Evolutionary conservation across 352 stramenopile genomes (phyloP), one percentile per base, ranked within the genome.

Genomic region (Globisporangium irregulare): DNA sequence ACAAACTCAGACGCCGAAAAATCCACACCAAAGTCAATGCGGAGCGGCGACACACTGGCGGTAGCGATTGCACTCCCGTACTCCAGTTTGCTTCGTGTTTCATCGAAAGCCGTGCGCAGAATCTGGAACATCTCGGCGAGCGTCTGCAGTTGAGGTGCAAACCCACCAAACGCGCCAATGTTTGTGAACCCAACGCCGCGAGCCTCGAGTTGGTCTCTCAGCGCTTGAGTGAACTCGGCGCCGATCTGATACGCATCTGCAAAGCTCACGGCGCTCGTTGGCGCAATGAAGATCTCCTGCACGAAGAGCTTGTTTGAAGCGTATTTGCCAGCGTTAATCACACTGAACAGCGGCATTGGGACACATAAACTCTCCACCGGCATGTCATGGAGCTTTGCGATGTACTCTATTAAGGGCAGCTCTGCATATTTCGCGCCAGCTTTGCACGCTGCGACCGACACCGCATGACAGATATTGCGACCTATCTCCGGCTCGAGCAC

Each of bases 271-370:
- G 82, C 83, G 46, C 81, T 89, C 6, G 76, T 75, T 0, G 86
- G 86, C 0, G 65, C 66, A 43, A 92, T 61, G 18, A 91, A 68
- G 12, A 94, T 77, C 38, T 94, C 86, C 46, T 90, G 81, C 3
- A 78, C 72, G 57, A 81, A 89, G 3, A 94, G 76, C 58, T 91
- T 89, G 73, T 83, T 92, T 32, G 85, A 88, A 50, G 75, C 82
- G 62, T 82, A 79, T 27, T 66, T 74, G 25, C 80, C 84, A n/a
- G 73, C 83, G 54, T 94, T 92, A 41, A 91, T 63, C 24, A 94
- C 60, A 46, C 82, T 92, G 20, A 94, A 89, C 3, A 90, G 72
- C 27, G 86, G 86, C 81, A 94, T 90, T 4, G 86, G 84, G 0
- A 91, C 36, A 34, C 82, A 88, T 14, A 77, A 61, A 18, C 60